Evolutionary conservation across 768 basidiomycete genomes (phyloP).

Genomic region (Lactarius evosmus): DNA sequence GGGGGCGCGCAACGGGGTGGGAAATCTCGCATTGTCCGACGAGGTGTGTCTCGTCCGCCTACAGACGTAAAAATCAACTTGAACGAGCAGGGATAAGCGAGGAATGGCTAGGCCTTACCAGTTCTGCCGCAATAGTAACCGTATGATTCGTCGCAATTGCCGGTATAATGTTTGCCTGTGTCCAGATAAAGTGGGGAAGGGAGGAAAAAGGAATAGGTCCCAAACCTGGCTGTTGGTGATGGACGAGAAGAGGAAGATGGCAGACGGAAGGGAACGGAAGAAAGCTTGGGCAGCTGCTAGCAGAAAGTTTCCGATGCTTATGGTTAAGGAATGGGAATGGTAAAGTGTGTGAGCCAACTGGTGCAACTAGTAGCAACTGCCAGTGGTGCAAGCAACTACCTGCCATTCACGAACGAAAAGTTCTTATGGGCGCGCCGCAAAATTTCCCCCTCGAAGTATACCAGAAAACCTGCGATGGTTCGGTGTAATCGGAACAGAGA

Average conservation of each 20-base stretch:
- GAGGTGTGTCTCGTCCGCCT: constrained; percentile 74
- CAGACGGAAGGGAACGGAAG: constrained; percentile 89
- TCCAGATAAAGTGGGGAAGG: constrained; percentile 20
- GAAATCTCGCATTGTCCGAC: constrained; percentile 95
- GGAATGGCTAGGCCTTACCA: constrained; percentile 41
- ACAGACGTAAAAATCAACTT: constrained; percentile 5
- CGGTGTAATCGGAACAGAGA: not conserved
- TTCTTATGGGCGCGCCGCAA: constrained; percentile 89
- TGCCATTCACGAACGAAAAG: constrained; percentile 91
- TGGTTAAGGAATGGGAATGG: not conserved
- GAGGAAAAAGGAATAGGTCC: constrained; percentile 10
- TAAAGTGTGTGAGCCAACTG: not conserved
- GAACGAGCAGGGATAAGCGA: constrained; percentile 24
- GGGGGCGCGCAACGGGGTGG: constrained; percentile 57
- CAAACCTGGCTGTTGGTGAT: constrained; percentile 74
- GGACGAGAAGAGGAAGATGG: constrained; percentile 90
- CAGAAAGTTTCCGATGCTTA: constrained; percentile 86
- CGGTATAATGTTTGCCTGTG: constrained; percentile 76
- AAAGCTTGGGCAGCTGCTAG: constrained; percentile 85
- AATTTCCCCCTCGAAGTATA: constrained; percentile 86
- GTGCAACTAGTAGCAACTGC: not conserved
- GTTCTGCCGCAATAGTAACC: constrained; percentile 90
- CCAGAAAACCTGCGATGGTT: constrained; percentile 68
- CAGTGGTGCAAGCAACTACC: constrained; percentile 40
- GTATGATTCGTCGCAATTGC: constrained; percentile 92